Conservation (phyloP, 2,329 filamentous ascomycete genomes). For the Colletotrichum brevisporum region DNA sequence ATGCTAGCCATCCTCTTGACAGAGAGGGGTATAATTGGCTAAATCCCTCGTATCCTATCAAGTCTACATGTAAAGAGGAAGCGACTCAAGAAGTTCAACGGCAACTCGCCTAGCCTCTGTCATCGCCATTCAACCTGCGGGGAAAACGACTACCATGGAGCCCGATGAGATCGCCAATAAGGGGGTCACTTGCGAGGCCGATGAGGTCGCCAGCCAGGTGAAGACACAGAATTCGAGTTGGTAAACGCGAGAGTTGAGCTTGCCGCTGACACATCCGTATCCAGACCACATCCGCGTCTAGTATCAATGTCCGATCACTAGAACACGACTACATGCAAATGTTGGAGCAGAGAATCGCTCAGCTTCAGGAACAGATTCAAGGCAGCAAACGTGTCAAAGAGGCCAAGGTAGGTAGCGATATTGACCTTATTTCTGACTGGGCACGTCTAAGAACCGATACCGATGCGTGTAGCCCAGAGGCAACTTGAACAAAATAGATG, state of each 20-base stretch:
- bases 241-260: not conserved
- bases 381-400: not conserved
- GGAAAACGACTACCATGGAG: not conserved
- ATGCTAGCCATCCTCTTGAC: not conserved
- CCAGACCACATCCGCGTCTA: not conserved
- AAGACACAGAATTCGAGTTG: not conserved
- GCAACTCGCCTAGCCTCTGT: not conserved
- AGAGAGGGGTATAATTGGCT: too few relatives aligned
- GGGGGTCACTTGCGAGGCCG: not conserved
- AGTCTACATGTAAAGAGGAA: not conserved
- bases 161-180: not conserved
- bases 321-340: not conserved
- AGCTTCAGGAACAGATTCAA: not conserved
- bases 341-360: not conserved
- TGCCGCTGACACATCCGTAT: not conserved
- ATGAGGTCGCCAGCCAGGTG: not conserved
- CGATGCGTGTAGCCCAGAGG: not conserved
- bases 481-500: not conserved
- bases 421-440: not conserved
- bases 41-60: too few relatives aligned
- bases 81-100: not conserved
- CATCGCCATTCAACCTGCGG: not conserved
- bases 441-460: not conserved
- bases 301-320: not conserved
- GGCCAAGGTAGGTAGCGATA: not conserved